Percentiles rank a stretch among this genome's conserved stretches.
Evolutionary conservation across 768 basidiomycete species (phyloP).

Genomic region (Lactifluus piperatus): DNA sequence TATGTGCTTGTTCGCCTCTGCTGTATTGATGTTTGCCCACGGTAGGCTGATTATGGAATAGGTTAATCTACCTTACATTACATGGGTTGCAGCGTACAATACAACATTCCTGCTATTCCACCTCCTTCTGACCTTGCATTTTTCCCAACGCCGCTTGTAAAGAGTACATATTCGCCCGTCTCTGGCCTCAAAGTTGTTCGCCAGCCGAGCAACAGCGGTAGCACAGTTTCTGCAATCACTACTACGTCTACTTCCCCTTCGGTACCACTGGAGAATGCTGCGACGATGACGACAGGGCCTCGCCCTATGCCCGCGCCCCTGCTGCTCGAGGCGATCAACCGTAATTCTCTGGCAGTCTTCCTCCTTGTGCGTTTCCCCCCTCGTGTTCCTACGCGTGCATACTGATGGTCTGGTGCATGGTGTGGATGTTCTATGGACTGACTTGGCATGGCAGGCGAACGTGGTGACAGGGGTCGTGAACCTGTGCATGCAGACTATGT

Average conservation of each 20-base stretch:
- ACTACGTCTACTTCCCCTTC: neutral
- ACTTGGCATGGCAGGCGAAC: slow-evolving; percentile 57
- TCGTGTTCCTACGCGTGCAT: neutral
- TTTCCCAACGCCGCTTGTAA: slow-evolving; percentile 39
- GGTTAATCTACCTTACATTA: slow-evolving; percentile 84
- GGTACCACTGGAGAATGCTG: slow-evolving; percentile 14
- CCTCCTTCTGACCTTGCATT: slow-evolving; percentile 67
- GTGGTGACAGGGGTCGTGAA: slow-evolving; percentile 81
- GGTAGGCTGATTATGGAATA: slow-evolving; percentile 24
- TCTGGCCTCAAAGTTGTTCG: slow-evolving; percentile 29
- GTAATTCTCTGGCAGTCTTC: slow-evolving; percentile 72
- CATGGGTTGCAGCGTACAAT: slow-evolving; percentile 89
- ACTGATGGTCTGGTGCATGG: neutral
- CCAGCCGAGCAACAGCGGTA: neutral
- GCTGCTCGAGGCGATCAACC: slow-evolving; percentile 76
- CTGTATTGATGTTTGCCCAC: neutral
- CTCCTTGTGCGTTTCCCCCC: slow-evolving; percentile 50
- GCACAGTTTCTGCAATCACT: neutral
- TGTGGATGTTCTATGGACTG: neutral
- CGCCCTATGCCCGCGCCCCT: slow-evolving; percentile 31
- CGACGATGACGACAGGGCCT: slow-evolving; percentile 22
- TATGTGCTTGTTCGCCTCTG: slow-evolving; percentile 28
- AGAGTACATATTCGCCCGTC: slow-evolving; percentile 28
- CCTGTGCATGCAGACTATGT: slow-evolving; percentile 74
- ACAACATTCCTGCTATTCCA: slow-evolving; percentile 77